These are phyloP conservation scores for Calonectria multiphialidica DNA, from an alignment of 2,329 filamentous ascomycete genomes.

Conservation along the genomic window DNA sequence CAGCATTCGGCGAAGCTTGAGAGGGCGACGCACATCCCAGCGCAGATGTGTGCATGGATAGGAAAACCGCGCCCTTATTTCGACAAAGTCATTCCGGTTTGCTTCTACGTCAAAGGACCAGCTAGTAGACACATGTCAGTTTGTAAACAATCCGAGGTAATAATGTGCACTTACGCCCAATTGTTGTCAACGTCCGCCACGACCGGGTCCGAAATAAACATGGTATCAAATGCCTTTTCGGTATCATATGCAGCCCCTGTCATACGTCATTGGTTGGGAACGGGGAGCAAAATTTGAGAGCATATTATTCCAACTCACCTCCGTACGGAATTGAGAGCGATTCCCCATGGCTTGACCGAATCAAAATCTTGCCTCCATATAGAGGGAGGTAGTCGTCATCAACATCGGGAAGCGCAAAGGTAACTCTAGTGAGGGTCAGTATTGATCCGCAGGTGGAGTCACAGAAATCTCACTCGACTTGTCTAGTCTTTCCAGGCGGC, in stretches of 20 bases:
- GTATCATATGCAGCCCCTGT: constrained; percentile 52
- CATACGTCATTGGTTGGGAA: neutral
- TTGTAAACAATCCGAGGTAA: neutral
- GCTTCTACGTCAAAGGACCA: constrained; percentile 49
- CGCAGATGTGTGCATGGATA: constrained; percentile 51
- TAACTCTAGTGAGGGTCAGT: constrained; percentile 37
- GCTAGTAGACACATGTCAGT: constrained; percentile 28
- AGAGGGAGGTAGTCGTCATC: constrained; percentile 53
- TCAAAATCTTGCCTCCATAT: constrained; percentile 58
- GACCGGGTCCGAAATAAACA: constrained; percentile 48
- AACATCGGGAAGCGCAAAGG: constrained; percentile 45
- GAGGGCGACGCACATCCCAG: constrained; percentile 48
- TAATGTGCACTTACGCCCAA: constrained; percentile 35
- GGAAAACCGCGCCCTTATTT: constrained; percentile 43
- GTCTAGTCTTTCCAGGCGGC: constrained; percentile 44
- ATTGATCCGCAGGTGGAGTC: neutral
- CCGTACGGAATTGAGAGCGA: constrained; percentile 57
- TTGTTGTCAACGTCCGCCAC: constrained; percentile 40
- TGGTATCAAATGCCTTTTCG: constrained; percentile 53
- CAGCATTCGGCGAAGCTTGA: neutral
- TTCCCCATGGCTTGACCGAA: constrained; percentile 55
- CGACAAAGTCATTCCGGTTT: constrained; percentile 45
- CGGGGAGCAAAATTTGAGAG: neutral
- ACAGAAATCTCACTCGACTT: constrained; percentile 40
- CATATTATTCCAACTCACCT: constrained; percentile 36